A percentile compares a stretch with the other conserved stretches of the same genome.
These are phyloP conservation scores for Podila epigama DNA, from an alignment of 192 early-diverging fungal species.

Conservation along the genomic window DNA sequence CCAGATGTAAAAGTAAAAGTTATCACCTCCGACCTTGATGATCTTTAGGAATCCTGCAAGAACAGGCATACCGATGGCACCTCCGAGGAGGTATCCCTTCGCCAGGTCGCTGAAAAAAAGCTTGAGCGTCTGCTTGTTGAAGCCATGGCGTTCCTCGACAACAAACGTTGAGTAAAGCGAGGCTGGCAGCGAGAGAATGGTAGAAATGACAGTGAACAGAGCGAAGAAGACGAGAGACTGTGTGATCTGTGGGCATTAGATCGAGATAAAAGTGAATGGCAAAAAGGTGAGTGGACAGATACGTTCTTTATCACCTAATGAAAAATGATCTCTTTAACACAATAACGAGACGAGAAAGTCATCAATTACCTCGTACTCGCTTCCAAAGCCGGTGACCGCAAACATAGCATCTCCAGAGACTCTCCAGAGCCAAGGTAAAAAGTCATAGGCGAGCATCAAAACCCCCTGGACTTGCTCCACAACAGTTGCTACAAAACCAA, in stretches of 20 bases:
- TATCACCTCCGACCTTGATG: conserved; percentile 79
- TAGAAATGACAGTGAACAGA: conserved; percentile 62
- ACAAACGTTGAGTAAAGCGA: conserved; percentile 93
- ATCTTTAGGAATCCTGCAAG: conserved; percentile 83
- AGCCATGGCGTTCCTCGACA: conserved; percentile 92
- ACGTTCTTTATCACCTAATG: no score
- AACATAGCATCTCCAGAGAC: conserved; percentile 61
- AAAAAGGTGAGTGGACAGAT: no score
- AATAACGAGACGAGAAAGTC: neutral
- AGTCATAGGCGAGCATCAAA: conserved; percentile 70
- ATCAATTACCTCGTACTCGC: conserved; percentile 70
- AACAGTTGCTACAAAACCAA: conserved; percentile 71
- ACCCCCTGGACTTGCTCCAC: conserved; percentile 75
- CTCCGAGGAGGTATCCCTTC: conserved; percentile 74
- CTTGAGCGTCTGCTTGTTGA: conserved; percentile 91
- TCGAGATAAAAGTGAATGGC: no score
- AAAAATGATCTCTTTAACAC: no score
- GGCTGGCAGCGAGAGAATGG: conserved; percentile 78
- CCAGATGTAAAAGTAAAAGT: conserved; percentile 94
- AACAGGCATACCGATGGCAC: conserved; percentile 80
- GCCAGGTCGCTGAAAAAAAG: conserved; percentile 82
- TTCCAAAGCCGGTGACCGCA: conserved; percentile 58
- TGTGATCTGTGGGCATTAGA: conserved; percentile 66
- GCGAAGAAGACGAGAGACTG: conserved; percentile 85
- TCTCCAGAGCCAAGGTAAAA: conserved; percentile 79